Percentiles rank a stretch among this genome's conserved stretches.
Evolutionary conservation across 2,329 filamentous ascomycete genomes (phyloP).

Genomic region (Aureobasidium sp.): DNA sequence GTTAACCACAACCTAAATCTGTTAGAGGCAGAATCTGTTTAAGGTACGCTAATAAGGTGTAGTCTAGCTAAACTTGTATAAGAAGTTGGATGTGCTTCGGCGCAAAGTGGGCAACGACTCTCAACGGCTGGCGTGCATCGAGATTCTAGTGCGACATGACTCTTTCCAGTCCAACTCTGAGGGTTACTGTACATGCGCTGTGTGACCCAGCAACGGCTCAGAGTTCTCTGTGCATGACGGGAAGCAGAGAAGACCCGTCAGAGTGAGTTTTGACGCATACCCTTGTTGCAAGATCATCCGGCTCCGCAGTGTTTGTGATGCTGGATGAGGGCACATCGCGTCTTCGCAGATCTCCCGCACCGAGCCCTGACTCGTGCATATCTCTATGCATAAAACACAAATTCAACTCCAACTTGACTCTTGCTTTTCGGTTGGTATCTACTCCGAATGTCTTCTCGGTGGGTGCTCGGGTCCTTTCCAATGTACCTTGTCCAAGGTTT

Average conservation of each 20-base stretch:
- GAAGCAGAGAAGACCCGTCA: neutral
- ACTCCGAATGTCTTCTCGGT: neutral
- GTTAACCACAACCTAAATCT: neutral
- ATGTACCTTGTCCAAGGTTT: neutral
- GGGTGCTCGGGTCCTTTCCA: neutral
- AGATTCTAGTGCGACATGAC: neutral
- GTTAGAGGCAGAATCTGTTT: neutral
- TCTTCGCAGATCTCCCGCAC: neutral
- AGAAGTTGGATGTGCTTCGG: neutral
- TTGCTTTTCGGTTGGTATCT: neutral
- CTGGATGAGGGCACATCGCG: neutral
- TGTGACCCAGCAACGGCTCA: no score
- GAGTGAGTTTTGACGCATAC: neutral
- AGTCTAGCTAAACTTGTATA: neutral
- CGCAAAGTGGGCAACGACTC: neutral
- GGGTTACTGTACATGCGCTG: no score
- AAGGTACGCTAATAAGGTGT: neutral
- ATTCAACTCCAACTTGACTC: neutral
- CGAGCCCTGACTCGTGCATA: neutral
- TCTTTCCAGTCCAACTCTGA: neutral
- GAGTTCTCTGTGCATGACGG: neutral
- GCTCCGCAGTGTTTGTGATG: neutral
- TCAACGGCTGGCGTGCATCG: neutral
- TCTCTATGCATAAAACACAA: neutral
- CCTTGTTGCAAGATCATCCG: neutral